Evolutionary conservation across 441 rosid species (phyloP).

Genomic region (Populus hybrid): DNA sequence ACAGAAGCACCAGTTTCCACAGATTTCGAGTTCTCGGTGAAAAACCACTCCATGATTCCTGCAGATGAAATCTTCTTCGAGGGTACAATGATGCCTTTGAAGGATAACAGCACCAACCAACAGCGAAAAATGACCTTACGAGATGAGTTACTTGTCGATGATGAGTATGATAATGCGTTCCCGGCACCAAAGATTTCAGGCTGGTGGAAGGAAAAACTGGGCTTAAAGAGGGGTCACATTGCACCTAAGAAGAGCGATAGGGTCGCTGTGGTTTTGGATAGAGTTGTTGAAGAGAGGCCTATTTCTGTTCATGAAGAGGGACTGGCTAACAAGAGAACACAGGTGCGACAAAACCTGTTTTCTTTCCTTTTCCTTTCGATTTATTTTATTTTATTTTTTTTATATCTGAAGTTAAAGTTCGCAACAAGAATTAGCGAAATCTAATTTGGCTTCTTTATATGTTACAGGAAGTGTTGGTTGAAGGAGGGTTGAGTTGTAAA

Average conservation of each 20-base stretch:
- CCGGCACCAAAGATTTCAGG: conserved; percentile 40
- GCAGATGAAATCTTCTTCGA: conserved; percentile 87
- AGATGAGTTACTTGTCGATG: conserved; percentile 52
- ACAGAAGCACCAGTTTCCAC: conserved; percentile 92
- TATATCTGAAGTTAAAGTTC: neutral
- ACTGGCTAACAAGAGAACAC: conserved; percentile 18
- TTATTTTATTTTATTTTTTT: neutral
- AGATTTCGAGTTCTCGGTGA: conserved; percentile 77
- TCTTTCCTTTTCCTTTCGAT: neutral
- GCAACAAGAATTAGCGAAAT: neutral
- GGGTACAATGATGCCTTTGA: conserved; percentile 72
- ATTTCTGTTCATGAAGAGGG: conserved; percentile 16
- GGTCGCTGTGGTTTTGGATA: conserved; percentile 26
- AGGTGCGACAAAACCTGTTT: conserved; percentile 17
- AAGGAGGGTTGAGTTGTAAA: conserved; percentile 4
- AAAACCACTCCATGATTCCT: conserved; percentile 47
- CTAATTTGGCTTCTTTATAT: neutral
- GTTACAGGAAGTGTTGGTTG: conserved; percentile 23
- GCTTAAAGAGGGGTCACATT: conserved; percentile 33
- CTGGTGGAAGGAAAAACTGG: conserved; percentile 75
- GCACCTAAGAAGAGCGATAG: conserved; percentile 27
- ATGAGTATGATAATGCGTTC: conserved; percentile 21
- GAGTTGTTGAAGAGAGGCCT: conserved; percentile 31
- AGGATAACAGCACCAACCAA: conserved; percentile 35
- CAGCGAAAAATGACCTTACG: conserved; percentile 51